A percentile compares a stretch with the other conserved stretches of the same genome.
Conservation (phyloP, 495 filamentous ascomycete genomes). For the Neurospora hispaniola region DNA sequence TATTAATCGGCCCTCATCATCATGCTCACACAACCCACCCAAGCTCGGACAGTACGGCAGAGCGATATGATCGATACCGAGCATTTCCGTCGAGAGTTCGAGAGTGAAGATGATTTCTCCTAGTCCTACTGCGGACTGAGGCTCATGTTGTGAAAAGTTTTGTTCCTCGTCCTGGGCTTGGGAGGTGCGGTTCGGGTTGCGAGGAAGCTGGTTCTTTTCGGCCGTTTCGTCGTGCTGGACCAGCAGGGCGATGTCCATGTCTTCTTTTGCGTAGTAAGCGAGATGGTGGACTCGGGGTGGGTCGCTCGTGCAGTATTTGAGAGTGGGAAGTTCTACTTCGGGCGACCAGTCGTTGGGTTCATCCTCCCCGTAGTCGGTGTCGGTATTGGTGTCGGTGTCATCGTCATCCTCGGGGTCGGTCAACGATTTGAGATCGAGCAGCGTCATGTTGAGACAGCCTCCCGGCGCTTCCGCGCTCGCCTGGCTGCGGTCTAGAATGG, state of each 20-base stretch:
- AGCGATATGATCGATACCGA: not conserved
- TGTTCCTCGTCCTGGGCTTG: not conserved
- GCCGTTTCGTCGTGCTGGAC: not conserved
- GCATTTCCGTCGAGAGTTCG: not conserved
- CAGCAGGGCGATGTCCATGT: not conserved
- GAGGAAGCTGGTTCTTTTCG: not conserved
- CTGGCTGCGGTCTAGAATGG: slow-evolving; percentile 3
- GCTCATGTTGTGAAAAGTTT: not conserved
- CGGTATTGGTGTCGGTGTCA: not conserved
- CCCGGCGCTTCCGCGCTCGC: not conserved
- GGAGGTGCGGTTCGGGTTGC: not conserved
- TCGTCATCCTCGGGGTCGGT: not conserved
- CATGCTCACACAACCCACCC: not conserved
- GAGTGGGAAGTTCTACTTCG: not conserved
- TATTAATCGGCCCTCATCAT: not conserved
- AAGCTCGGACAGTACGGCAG: not conserved
- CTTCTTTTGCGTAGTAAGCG: not conserved
- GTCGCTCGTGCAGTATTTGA: not conserved
- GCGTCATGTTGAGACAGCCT: not conserved
- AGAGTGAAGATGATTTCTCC: not conserved
- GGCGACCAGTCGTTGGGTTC: not conserved
- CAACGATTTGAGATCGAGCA: not conserved
- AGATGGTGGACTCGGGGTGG: not conserved
- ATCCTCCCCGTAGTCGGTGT: not conserved
- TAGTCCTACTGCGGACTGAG: not conserved